Evolutionary conservation across 768 basidiomycete genomes (phyloP).

Genomic region (Naganishia vishniacii): DNA sequence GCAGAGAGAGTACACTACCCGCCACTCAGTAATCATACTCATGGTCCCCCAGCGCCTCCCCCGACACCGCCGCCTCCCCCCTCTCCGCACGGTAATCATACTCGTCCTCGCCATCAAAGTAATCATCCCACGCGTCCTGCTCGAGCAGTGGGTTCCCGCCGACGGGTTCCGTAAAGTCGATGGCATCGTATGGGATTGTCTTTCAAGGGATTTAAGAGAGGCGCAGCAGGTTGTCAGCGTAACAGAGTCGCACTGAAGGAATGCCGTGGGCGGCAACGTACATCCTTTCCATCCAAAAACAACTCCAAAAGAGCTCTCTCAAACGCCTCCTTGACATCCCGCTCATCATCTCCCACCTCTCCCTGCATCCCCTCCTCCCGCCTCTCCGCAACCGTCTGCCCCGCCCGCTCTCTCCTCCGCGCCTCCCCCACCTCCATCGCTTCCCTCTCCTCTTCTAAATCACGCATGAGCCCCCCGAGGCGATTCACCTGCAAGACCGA

Average conservation of each 20-base stretch:
- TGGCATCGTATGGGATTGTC: constrained; percentile 40
- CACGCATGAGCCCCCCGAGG: constrained; percentile 55
- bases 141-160: constrained; percentile 33
- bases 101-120: constrained; percentile 43
- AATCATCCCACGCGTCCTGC: constrained; percentile 40
- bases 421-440: constrained; percentile 53
- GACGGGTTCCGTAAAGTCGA: constrained; percentile 43
- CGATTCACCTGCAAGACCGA: constrained; percentile 39
- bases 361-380: constrained; percentile 7
- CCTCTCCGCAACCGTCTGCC: constrained; percentile 30
- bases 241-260: too few relatives aligned
- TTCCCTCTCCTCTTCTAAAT: constrained; percentile 55
- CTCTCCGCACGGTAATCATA: constrained; percentile 25
- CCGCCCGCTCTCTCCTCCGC: constrained; percentile 31
- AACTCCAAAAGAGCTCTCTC: constrained; percentile 41
- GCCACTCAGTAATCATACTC: constrained; percentile 27
- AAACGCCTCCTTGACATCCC: constrained; percentile 36
- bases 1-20: too few relatives aligned
- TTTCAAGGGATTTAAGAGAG: constrained; percentile 15
- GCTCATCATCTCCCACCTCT: constrained; percentile 4
- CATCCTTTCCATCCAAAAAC: constrained; percentile 47
- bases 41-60: constrained; percentile 13
- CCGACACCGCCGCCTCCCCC: background rate
- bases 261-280: too few relatives aligned
- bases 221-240: background rate